Percentiles rank a stretch among this genome's conserved stretches.
These are phyloP conservation scores for Intubia oerlemansii DNA, from an alignment of 2,329 filamentous ascomycete genomes.

Conservation along the genomic window DNA sequence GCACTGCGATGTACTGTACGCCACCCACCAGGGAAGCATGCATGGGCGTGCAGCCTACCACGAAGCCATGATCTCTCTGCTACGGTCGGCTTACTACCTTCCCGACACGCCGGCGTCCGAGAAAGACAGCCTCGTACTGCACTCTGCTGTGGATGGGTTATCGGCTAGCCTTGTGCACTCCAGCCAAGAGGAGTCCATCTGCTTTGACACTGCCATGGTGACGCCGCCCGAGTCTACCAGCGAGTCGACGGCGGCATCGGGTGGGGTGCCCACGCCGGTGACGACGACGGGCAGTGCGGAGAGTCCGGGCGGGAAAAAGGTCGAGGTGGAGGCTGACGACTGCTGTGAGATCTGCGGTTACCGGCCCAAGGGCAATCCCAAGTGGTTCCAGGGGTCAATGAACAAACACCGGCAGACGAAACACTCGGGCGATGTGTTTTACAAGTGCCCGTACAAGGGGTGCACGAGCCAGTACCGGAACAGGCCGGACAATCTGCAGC, in stretches of 20 bases:
- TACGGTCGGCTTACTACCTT: too few relatives aligned
- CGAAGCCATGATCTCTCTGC: too few relatives aligned
- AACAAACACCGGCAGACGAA: constrained; percentile 34
- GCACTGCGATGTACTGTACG: too few relatives aligned
- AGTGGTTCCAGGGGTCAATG: constrained; percentile 37
- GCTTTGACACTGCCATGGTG: background rate
- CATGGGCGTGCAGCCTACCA: too few relatives aligned
- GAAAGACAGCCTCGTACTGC: too few relatives aligned
- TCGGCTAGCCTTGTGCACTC: too few relatives aligned
- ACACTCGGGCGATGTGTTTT: constrained; percentile 29
- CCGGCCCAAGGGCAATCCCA: constrained; percentile 31
- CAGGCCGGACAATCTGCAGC: constrained; percentile 30
- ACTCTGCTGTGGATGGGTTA: too few relatives aligned
- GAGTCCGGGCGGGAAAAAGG: constrained; percentile 2
- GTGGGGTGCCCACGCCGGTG: background rate
- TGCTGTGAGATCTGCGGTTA: constrained; percentile 32
- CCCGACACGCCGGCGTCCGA: too few relatives aligned
- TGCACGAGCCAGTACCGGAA: constrained; percentile 34
- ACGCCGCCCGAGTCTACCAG: background rate
- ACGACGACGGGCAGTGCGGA: too few relatives aligned
- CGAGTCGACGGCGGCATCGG: background rate
- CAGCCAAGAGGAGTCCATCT: too few relatives aligned
- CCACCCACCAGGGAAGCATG: too few relatives aligned
- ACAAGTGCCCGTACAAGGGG: constrained; percentile 28
- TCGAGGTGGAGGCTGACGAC: constrained; percentile 18